These are phyloP conservation scores for Aspergillus sclerotioniger DNA, from an alignment of 495 filamentous ascomycete genomes.

Conservation along the genomic window DNA sequence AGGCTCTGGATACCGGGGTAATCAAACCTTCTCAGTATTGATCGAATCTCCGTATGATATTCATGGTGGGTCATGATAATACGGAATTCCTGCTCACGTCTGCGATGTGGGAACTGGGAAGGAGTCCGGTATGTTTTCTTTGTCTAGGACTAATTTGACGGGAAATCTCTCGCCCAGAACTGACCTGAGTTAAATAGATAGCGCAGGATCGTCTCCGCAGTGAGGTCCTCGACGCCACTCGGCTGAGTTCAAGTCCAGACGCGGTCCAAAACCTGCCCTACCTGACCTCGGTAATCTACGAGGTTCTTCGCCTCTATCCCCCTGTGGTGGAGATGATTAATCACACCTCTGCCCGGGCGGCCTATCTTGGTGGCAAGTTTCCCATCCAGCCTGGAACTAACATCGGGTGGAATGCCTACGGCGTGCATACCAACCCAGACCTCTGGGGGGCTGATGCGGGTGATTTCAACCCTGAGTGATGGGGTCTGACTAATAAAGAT, in stretches of 20 bases:
- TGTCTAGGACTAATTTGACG: too few relatives aligned
- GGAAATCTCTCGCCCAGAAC: too few relatives aligned
- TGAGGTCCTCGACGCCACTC: slow-evolving; percentile 20
- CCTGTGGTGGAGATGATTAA: slow-evolving; percentile 40
- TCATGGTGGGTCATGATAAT: slow-evolving; percentile 38
- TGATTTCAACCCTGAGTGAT: slow-evolving; percentile 36
- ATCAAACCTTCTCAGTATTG: slow-evolving; percentile 33
- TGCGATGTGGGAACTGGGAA: slow-evolving; percentile 31
- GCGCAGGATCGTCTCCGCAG: slow-evolving; percentile 29
- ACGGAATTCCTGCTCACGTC: slow-evolving; percentile 32
- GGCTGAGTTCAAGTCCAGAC: slow-evolving; percentile 20
- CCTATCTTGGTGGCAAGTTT: slow-evolving; percentile 26
- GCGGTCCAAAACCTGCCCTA: slow-evolving; percentile 31
- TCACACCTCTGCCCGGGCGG: slow-evolving; percentile 15
- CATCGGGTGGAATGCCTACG: slow-evolving; percentile 38
- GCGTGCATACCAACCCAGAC: slow-evolving; percentile 27
- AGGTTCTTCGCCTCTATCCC: slow-evolving; percentile 40
- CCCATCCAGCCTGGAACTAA: slow-evolving; percentile 30
- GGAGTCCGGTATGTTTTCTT: slow-evolving; percentile 7
- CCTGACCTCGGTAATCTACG: slow-evolving; percentile 36
- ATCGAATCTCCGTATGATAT: slow-evolving; percentile 34
- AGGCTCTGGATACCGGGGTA: slow-evolving; percentile 20
- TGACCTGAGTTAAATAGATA: not conserved
- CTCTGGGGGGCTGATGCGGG: slow-evolving; percentile 32
- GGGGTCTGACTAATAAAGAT: slow-evolving; percentile 31